Evolutionary conservation across 2,329 filamentous ascomycete species (phyloP).

Genomic region (Pseudogymnoascus destructans): DNA sequence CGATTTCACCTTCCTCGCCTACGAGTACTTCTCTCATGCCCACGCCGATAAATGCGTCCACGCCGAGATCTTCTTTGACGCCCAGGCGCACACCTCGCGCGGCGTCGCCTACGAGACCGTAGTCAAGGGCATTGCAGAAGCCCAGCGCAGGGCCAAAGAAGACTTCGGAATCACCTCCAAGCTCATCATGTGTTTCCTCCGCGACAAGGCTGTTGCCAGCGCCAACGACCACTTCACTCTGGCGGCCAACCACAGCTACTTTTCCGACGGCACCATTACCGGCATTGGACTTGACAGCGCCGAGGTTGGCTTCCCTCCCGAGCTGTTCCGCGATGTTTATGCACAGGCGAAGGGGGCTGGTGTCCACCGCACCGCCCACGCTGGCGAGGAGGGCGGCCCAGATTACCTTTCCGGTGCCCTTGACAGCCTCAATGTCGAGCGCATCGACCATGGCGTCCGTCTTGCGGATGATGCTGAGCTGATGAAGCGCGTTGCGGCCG

Average conservation of each 20-base stretch:
- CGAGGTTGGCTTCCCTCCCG: constrained; percentile 41
- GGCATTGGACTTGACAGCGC: constrained; percentile 59
- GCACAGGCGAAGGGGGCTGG: constrained; percentile 37
- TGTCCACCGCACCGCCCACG: constrained; percentile 56
- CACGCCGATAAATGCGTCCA: constrained; percentile 53
- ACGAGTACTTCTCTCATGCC: constrained; percentile 56
- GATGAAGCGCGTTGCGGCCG: constrained; percentile 41
- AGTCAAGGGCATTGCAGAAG: constrained; percentile 48
- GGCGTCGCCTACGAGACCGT: constrained; percentile 51
- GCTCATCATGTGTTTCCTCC: constrained; percentile 59
- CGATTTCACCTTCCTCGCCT: constrained; percentile 64
- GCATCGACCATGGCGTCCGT: constrained; percentile 65
- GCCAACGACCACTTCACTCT: constrained; percentile 35
- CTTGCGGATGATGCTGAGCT: constrained; percentile 47
- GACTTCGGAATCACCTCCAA: constrained; percentile 53
- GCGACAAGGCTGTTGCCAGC: constrained; percentile 51
- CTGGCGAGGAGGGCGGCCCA: constrained; percentile 60
- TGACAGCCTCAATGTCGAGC: constrained; percentile 44
- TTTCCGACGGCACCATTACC: constrained; percentile 38
- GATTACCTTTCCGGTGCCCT: constrained; percentile 52
- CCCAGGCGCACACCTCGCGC: constrained; percentile 56
- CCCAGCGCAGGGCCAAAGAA: constrained; percentile 43
- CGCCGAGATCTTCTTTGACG: constrained; percentile 71
- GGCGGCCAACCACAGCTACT: constrained; percentile 32
- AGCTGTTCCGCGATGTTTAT: constrained; percentile 51